Evolutionary conservation across 148 eudicot species (phyloP).

Genomic region (Camellia granthamiana): DNA sequence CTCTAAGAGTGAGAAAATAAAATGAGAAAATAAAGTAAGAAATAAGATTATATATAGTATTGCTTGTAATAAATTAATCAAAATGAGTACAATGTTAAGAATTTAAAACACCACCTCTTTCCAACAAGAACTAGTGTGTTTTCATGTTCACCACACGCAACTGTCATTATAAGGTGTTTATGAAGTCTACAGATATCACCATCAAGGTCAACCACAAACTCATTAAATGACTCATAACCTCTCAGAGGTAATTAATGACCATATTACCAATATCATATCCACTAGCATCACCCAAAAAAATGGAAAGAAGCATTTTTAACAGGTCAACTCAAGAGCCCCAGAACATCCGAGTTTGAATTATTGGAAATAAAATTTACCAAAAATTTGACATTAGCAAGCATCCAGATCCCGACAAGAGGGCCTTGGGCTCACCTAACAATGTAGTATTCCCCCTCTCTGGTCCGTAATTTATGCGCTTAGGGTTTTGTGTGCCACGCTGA

Average conservation of each 20-base stretch:
- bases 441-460: slow-evolving; percentile 89
- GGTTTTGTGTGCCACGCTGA: slow-evolving; percentile 87
- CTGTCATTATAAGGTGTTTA: too few relatives aligned
- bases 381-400: slow-evolving; percentile 55
- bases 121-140: not conserved
- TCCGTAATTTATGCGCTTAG: slow-evolving; percentile 49
- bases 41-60: too few relatives aligned
- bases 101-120: not conserved
- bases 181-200: too few relatives aligned
- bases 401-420: slow-evolving; percentile 91
- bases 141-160: not conserved
- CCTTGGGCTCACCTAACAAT: slow-evolving; percentile 77
- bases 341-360: slow-evolving; percentile 28
- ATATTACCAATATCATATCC: not conserved
- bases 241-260: not conserved
- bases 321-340: slow-evolving; percentile 8
- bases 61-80: too few relatives aligned
- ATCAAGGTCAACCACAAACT: not conserved
- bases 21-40: too few relatives aligned
- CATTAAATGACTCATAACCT: not conserved
- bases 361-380: slow-evolving; percentile 21
- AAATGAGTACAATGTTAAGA: too few relatives aligned
- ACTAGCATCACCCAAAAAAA: not conserved
- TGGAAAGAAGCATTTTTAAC: not conserved
- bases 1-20: too few relatives aligned